Evolutionary conservation across 2,329 filamentous ascomycete species (phyloP), one percentile per base, ranked within the genome.

Genomic region (Pseudofabraea citricarpa): DNA sequence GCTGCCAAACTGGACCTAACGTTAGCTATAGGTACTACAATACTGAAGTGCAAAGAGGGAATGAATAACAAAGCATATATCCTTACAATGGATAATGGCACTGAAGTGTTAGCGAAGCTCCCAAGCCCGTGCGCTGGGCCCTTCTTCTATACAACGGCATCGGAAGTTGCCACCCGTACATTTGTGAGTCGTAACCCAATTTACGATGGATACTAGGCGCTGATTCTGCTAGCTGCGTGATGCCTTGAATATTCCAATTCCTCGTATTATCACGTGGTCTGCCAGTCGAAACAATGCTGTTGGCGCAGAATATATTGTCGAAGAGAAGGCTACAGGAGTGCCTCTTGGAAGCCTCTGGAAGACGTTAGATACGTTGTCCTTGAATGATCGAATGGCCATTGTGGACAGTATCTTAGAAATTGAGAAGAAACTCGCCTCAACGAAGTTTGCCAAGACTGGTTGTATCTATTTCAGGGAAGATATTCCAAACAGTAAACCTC

Each of bases 11-110:
- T n/a, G n/a, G n/a, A n/a, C n/a, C 44, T 46, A 24, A 46, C 24
- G 43, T 21, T 5, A 18, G 43, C 36, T 38, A 13, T 19, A 46
- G 46, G 46, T 20, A 46, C 40, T 27, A 22, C 21, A 42, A 35
- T 49, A 29, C 32, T 53, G 7, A 59, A 56, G 33, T 56, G 54
- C 41, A 26, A 47, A 3, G 55, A 60, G 49, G 56, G 56, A 18
- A 41, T 56, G 21, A 51, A 48, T 45, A 60, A 58, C 36, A 61
- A 59, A 36, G 51, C 40, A 41, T 56, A 53, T 31, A 19, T 56
- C 5, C 40, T 61, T 27, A 57, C 52, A 6, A 55, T 61, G 54
- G 43, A 50, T 41, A 40, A 54, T 40, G 54, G 54, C 5, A 35
- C 36, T 7, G 48, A 51, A 22, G 36, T 55, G 3, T 44, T 56